Conservation (phyloP, 495 filamentous ascomycete genomes). For the Neurospora terricola region DNA sequence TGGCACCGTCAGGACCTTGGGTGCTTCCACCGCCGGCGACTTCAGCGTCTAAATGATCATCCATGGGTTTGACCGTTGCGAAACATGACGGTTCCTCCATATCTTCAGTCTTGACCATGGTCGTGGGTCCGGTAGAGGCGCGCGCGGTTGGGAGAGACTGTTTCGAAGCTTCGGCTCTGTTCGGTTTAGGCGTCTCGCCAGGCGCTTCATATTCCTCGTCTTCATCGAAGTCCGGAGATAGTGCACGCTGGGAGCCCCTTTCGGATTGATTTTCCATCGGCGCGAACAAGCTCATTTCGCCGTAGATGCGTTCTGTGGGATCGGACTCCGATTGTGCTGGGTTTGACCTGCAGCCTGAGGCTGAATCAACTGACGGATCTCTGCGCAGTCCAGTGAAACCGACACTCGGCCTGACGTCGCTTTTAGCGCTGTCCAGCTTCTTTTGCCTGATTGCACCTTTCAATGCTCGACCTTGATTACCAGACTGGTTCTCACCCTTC, state of each 20-base stretch:
- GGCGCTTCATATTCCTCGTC: conserved; percentile 7
- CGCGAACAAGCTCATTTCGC: conserved; percentile 45
- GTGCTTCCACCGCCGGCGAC: not conserved
- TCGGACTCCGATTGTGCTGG: conserved; percentile 40
- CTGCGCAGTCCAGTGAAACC: conserved; percentile 30
- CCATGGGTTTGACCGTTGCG: not conserved
- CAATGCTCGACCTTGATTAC: not conserved
- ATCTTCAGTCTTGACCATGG: conserved; percentile 29
- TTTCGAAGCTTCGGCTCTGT: conserved; percentile 32
- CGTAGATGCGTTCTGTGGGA: conserved; percentile 44
- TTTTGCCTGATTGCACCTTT: conserved; percentile 6
- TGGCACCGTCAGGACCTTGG: not conserved
- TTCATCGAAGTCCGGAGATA: conserved; percentile 30
- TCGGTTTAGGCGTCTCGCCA: conserved; percentile 37
- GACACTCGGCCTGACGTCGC: conserved; percentile 24
- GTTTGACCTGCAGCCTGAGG: conserved; percentile 28
- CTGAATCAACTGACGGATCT: conserved; percentile 28
- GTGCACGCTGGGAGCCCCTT: conserved; percentile 38
- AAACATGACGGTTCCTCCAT: conserved; percentile 1
- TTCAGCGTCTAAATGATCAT: not conserved
- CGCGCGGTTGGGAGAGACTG: conserved; percentile 41
- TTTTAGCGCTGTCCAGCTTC: conserved; percentile 15
- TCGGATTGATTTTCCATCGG: conserved; percentile 44
- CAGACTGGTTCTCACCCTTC: not conserved
- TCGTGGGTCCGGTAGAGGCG: conserved; percentile 44